phyloP scores from a whole-genome alignment of 2,329 filamentous ascomycete species.

The Dothiorella sarmentorum region DNA sequence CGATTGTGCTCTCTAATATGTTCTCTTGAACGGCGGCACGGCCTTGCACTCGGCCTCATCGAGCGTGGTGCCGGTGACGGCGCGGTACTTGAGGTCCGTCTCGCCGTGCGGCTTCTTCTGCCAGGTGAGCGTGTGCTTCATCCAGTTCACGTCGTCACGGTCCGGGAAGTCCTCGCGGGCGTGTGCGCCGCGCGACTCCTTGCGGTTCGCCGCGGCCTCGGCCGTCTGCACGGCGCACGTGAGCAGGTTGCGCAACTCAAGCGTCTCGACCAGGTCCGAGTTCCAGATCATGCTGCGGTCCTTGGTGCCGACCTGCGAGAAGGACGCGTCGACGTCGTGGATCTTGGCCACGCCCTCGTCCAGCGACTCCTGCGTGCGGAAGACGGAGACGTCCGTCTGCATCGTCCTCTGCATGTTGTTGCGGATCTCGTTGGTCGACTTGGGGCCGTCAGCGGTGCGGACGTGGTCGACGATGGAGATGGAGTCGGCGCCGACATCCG shows the following conservation, averaged over 20 bases:
- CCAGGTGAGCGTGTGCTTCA: constrained; percentile 98
- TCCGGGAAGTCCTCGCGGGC: constrained; percentile 96
- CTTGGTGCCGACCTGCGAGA: constrained; percentile 85
- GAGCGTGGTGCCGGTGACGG: constrained; percentile 76
- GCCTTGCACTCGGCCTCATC: constrained; percentile 96
- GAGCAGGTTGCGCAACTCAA: constrained; percentile 83
- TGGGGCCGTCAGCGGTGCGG: constrained; percentile 78
- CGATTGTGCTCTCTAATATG: constrained; percentile 58
- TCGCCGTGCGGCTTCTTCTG: constrained; percentile 89
- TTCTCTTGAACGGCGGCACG: constrained; percentile 94
- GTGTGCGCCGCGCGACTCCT: constrained; percentile 96
- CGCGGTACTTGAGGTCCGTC: constrained; percentile 81
- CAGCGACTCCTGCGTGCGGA: constrained; percentile 89
- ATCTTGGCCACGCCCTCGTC: constrained; percentile 92
- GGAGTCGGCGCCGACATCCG: constrained; percentile 83
- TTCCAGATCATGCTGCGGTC: constrained; percentile 99
- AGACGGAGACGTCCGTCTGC: constrained; percentile 95
- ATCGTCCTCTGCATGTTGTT: constrained; percentile 96
- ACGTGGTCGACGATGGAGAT: constrained; percentile 83
- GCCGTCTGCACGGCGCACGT: constrained; percentile 98
- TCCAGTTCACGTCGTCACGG: constrained; percentile 93
- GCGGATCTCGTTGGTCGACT: constrained; percentile 84
- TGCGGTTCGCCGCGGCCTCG: constrained; percentile 82
- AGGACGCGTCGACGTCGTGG: constrained; percentile 75
- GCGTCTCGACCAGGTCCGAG: constrained; percentile 91